These are phyloP conservation scores for Omphalea diandra DNA, from an alignment of 441 rosid species.

Conservation along the genomic window DNA sequence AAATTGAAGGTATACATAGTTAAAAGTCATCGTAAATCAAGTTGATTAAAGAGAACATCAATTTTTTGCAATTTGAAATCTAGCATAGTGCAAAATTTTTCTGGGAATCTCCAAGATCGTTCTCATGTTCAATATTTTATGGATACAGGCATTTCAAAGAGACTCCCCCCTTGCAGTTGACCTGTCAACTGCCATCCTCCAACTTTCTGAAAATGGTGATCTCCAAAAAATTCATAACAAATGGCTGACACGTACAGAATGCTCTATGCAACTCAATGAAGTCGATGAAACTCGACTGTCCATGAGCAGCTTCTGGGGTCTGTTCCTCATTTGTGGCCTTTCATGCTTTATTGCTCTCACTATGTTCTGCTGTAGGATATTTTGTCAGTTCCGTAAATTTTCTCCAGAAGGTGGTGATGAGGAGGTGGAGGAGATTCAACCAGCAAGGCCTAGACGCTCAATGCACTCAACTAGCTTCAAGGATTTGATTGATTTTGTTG, in stretches of 20 bases:
- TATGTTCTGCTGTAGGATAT: conserved; percentile 50
- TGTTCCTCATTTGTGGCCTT: conserved; percentile 75
- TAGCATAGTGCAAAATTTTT: not conserved
- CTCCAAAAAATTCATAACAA: conserved; percentile 75
- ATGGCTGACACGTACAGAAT: conserved; percentile 58
- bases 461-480: conserved; percentile 48
- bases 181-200: conserved; percentile 84
- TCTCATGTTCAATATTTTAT: conserved; percentile 12
- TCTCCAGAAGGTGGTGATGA: conserved; percentile 39
- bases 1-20: not conserved
- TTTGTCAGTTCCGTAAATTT: conserved; percentile 58
- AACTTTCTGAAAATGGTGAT: conserved; percentile 82
- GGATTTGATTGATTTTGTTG: conserved; percentile 61
- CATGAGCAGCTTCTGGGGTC: conserved; percentile 81
- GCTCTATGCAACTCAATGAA: conserved; percentile 41
- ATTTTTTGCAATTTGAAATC: not conserved
- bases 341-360: conserved; percentile 58
- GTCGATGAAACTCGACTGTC: conserved; percentile 51
- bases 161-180: conserved; percentile 93
- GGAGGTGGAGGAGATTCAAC: conserved; percentile 50
- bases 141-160: conserved; percentile 81
- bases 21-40: not conserved
- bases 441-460: conserved; percentile 42
- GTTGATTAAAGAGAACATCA: not conserved
- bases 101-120: not conserved